Evolutionary conservation across 345 rosid species (phyloP).

Genomic region (Citrus sp.): DNA sequence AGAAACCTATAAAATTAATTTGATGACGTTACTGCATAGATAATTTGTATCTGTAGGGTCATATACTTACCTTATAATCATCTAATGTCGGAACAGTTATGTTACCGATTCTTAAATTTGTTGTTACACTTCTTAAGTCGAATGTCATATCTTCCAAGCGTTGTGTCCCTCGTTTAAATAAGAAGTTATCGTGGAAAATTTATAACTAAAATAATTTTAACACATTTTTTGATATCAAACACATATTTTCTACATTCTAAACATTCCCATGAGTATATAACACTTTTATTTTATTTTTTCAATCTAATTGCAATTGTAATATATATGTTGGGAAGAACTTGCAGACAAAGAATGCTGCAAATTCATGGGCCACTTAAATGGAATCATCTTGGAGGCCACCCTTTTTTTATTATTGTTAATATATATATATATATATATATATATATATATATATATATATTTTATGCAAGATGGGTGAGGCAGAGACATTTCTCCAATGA

Average conservation of each 20-base stretch:
- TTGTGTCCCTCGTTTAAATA: too few species aligned
- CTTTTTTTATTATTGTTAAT: neutral
- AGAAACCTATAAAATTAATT: too few species aligned
- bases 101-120: too few species aligned
- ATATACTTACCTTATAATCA: too few species aligned
- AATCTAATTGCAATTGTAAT: neutral
- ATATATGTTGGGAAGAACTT: neutral
- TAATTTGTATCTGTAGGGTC: too few species aligned
- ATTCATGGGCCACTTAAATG: conserved; percentile 17
- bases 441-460: neutral
- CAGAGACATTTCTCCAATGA: conserved; percentile 27
- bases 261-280: neutral
- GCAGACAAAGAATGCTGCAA: conserved; percentile 18
- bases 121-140: too few species aligned
- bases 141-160: too few species aligned
- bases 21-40: too few species aligned
- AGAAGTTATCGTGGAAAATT: too few species aligned
- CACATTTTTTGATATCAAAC: too few species aligned
- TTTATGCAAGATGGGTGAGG: neutral
- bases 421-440: neutral
- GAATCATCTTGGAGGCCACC: neutral
- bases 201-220: too few species aligned
- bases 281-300: neutral
- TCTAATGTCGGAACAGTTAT: too few species aligned
- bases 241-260: neutral